Conservation (phyloP, 768 basidiomycete genomes). For the Crassisporium funariophilum region DNA sequence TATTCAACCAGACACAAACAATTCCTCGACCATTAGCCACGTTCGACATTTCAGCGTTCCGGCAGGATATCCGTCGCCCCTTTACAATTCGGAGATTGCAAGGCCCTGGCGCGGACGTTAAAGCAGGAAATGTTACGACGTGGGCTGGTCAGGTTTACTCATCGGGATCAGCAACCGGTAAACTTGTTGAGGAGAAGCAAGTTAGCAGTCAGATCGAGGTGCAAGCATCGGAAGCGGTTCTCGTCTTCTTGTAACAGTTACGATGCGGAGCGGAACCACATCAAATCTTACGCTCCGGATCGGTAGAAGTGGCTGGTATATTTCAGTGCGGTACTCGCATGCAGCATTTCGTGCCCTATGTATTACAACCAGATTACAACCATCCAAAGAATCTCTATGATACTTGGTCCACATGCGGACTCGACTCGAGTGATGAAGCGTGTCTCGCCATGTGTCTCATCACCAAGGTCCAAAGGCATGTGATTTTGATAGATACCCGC, state of each 20-base stretch:
- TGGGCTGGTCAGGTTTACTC: constrained; percentile 56
- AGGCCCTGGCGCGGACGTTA: constrained; percentile 51
- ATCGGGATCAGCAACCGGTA: constrained; percentile 40
- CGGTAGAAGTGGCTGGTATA: no score
- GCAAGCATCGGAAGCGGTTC: constrained; percentile 31
- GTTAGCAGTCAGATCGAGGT: constrained; percentile 25
- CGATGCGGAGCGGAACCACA: no score
- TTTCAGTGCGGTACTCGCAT: no score
- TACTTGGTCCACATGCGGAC: no score
- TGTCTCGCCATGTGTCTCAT: no score
- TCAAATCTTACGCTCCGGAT: no score
- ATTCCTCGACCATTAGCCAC: constrained; percentile 42
- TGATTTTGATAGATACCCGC: no score
- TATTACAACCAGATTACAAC: no score
- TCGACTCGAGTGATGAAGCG: no score
- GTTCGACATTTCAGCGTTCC: constrained; percentile 48
- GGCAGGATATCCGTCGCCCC: constrained; percentile 26
- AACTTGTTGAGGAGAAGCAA: constrained; percentile 40
- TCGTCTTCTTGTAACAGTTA: constrained; percentile 26
- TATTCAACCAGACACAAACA: constrained; percentile 49
- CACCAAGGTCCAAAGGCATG: no score
- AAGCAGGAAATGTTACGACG: constrained; percentile 42
- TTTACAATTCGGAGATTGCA: constrained; percentile 44
- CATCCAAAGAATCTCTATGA: no score
- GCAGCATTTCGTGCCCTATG: no score